Percentiles rank a stretch among this genome's conserved stretches.
Evolutionary conservation across 148 eudicot species (phyloP).

Genomic region (Arbutus unedo): DNA sequence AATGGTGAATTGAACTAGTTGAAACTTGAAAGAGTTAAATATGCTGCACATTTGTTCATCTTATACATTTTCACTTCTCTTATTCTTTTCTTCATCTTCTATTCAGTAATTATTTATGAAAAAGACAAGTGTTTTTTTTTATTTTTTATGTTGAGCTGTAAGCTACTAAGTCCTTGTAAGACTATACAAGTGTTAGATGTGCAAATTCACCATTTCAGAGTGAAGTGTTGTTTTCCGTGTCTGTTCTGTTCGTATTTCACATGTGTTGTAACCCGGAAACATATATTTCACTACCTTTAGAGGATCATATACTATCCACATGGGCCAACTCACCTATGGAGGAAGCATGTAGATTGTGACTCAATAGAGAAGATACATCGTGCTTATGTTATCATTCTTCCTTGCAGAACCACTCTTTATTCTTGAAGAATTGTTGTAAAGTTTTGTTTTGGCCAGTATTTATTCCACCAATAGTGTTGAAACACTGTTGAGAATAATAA

Average conservation of each 20-base stretch:
- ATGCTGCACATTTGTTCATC: background rate
- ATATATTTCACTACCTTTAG: background rate
- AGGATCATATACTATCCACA: background rate
- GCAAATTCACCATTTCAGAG: background rate
- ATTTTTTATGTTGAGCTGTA: background rate
- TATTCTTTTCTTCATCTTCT: background rate
- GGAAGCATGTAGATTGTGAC: background rate
- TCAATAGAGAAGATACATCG: background rate
- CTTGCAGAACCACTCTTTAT: background rate
- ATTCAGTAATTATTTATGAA: background rate
- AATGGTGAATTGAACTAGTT: background rate
- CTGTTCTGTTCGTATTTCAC: background rate
- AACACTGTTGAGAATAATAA: background rate
- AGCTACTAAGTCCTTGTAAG: background rate
- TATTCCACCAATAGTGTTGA: background rate
- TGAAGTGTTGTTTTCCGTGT: background rate
- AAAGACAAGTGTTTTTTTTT: background rate
- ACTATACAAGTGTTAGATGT: background rate
- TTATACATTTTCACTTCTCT: background rate
- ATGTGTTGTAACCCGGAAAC: background rate
- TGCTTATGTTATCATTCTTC: background rate
- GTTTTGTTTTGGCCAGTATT: background rate
- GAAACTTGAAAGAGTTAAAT: background rate
- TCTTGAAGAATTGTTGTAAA: background rate
- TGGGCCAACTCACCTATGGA: background rate